Evolutionary conservation across 306 rosid genomes (phyloP).

Genomic region (Morella rubra): DNA sequence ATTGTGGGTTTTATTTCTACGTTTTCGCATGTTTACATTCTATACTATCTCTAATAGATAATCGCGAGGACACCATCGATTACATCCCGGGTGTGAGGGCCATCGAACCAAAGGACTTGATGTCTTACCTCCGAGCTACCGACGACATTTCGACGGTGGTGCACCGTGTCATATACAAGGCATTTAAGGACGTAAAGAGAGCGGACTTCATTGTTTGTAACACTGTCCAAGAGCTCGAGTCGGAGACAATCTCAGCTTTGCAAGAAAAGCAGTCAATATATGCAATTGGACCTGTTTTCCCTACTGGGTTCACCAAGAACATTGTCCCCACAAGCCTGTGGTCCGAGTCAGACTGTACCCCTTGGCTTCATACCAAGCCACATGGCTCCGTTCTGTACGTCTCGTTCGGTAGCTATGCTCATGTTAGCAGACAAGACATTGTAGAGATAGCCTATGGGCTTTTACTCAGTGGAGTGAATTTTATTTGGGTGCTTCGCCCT

Average conservation of each 20-base stretch:
- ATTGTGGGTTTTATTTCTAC: too few species aligned
- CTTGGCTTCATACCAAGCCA: conserved; percentile 4
- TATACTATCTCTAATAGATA: conserved; percentile 8
- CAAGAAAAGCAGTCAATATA: conserved; percentile 33
- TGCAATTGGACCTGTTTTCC: conserved; percentile 25
- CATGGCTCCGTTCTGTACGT: background rate
- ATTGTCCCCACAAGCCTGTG: conserved; percentile 2
- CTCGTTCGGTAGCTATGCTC: conserved; percentile 9
- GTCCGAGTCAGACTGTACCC: conserved; percentile 9
- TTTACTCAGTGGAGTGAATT: conserved; percentile 1
- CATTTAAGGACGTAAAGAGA: conserved; percentile 18
- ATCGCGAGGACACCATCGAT: conserved; percentile 24
- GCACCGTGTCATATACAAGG: conserved; percentile 15
- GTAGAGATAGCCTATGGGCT: background rate
- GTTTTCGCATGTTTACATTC: too few species aligned
- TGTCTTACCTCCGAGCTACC: conserved; percentile 19
- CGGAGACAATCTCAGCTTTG: conserved; percentile 26
- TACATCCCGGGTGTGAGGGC: conserved; percentile 40
- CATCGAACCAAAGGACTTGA: conserved; percentile 34
- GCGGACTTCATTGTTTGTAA: conserved; percentile 32
- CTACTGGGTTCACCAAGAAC: background rate
- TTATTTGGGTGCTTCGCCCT: conserved; percentile 8
- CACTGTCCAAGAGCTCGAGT: conserved; percentile 38
- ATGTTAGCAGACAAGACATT: background rate
- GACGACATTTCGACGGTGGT: background rate